Base-by-base conservation (phyloP, 805 yeast genomes). In the Kodamaea kakaduensis region DNA sequence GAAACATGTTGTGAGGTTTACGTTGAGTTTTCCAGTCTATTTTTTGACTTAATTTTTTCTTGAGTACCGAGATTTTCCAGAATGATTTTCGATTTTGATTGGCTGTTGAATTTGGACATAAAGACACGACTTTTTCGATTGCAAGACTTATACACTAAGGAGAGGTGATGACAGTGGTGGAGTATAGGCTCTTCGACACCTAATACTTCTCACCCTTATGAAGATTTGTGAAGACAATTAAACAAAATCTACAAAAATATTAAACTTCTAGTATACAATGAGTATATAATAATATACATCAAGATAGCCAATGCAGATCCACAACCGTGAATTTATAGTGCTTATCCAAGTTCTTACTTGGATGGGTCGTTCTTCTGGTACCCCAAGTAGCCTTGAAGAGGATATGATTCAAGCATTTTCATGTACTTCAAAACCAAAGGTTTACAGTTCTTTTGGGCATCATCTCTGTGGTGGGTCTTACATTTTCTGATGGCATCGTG, bases 351-450 rank as follows among this genome's bases (percentile, higher is more conserved):
- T 5, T 16, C 16, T 39, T 65, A 82, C 65, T 84, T 82, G 23
- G 84, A 69, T 29, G 90, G 93, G 55, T 84, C 95, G 63, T 84
- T 84, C 73, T 85, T 81, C 67, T 85, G 94, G 66, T 84, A 84
- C n/a, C 87, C 90, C 54, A 79, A 65, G 63, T 72, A 84, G 28
- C 95, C 95, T 47, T 76, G 73, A 41, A 81, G 71, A 47, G 78
- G 74, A 47, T 81, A 74, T 33, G 71, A 61, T 38, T 86, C 89
- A 38, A 84, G 67, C 84, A 85, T 70, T 49, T 81, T 84, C 67
- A 85, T 64, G 58, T 85, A 84, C 64, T 69, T 77, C 63, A 82
- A 81, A 19, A 88, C 83, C 50, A 85, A 67, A 31, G 84, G 84
- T 59, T 81, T 76, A 65, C 95, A 85, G 59, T 83, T 85, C 64